phyloP scores from a whole-genome alignment of 2,329 filamentous ascomycete genomes.

The Exophiala phaeomuriformis region DNA sequence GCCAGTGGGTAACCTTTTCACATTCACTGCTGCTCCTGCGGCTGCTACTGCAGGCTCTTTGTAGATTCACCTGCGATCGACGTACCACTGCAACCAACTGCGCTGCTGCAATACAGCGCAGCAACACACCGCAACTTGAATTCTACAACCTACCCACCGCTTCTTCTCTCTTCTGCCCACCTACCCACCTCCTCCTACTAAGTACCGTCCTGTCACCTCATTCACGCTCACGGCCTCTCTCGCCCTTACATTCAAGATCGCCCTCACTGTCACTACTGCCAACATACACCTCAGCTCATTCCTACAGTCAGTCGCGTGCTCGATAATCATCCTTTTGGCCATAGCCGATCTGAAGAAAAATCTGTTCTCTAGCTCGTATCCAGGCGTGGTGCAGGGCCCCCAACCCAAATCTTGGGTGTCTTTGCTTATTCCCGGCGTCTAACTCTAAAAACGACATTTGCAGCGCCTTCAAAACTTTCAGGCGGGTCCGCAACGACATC shows the following conservation, averaged over 20 bases:
- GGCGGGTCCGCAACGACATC: conserved; percentile 13
- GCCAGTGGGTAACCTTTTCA: too few relatives aligned
- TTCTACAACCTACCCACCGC: not conserved
- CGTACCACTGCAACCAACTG: not conserved
- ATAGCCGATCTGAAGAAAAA: not conserved
- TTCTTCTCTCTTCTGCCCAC: not conserved
- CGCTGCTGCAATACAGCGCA: not conserved
- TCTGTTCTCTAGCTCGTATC: not conserved
- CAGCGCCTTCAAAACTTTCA: not conserved
- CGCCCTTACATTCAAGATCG: not conserved
- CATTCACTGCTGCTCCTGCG: too few relatives aligned
- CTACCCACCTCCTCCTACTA: not conserved
- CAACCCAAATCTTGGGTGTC: not conserved
- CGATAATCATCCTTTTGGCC: not conserved
- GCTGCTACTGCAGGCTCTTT: not conserved
- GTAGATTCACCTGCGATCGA: not conserved
- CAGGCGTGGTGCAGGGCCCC: not conserved
- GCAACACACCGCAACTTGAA: not conserved
- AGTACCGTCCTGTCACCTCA: not conserved
- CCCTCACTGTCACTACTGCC: not conserved
- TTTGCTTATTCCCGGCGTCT: not conserved
- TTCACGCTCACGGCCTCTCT: not conserved
- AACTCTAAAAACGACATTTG: not conserved
- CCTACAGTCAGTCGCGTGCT: not conserved
- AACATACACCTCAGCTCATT: not conserved